Evolutionary conservation across 192 early-diverging fungal genomes (phyloP), one percentile per base, ranked within the genome.

Genomic region (Spinellus fusiger): DNA sequence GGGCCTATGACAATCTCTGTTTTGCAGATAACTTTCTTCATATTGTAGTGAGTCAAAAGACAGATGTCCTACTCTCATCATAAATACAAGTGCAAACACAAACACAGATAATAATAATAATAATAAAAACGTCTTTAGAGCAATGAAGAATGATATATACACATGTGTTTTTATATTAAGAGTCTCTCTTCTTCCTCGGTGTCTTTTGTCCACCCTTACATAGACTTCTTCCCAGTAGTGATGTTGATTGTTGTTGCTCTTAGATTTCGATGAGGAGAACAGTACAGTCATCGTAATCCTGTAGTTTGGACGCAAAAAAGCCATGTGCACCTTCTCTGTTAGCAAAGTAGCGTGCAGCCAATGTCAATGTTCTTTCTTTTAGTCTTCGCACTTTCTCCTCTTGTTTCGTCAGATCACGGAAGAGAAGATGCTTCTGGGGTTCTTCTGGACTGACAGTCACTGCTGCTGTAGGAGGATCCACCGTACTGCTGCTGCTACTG

Each of bases 1-100:
- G 89, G 90, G 82, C 90, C 20, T 82, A 84, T 33, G 78, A 83
- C 28, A 87, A 90, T 66, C 71, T 89, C 35, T 83, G 82, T 22
- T 90, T 89, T 69, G 80, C 86, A 5, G 92, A 93, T 73, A 87
- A 85, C 68, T 93, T 93, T 70, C 68, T 93, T 59, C 92, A 93
- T 67, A 68, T 93, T 61, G 89, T 90, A 13, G 66, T 84, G 8
- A 59, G 40, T 44, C 13, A 44, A 44, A 44, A 44, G 3, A 44
- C 40, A 44, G 40, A 44, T 10, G 10, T n/a, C 18, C 15, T 12
- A 12, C 40, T 44, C 13, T 12, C 13, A 12, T n/a, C 40, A 44
- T 44, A 12, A 44, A 44, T 44, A 44, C 13, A 44, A n/a, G 13
- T 44, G 18, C 10, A 44, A 44, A 44, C n/a, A n/a, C n/a, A n/a